Conservation (phyloP, 176 grass and related monocot species). For the Pharus latifolius region DNA sequence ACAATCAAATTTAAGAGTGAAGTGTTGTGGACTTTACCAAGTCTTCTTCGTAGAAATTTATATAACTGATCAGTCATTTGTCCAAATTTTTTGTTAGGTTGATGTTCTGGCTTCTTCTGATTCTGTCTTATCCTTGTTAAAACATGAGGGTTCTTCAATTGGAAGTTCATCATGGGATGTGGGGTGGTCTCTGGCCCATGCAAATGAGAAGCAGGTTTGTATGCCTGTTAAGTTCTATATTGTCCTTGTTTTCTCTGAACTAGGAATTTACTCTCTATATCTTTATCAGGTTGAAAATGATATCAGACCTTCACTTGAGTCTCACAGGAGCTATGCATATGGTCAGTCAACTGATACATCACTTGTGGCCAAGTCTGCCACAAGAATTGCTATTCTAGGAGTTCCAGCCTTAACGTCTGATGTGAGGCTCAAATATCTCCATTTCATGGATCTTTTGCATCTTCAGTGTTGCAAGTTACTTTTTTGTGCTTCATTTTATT, state of each 20-base stretch:
- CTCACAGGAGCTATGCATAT: conserved; percentile 26
- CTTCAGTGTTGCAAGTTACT: conserved; percentile 8
- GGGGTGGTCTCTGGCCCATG: conserved; percentile 56
- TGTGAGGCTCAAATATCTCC: conserved; percentile 27
- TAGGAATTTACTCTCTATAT: not conserved
- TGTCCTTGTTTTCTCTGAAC: not conserved
- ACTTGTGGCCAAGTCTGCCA: conserved; percentile 43
- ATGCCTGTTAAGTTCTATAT: conserved; percentile 1
- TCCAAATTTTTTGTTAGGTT: conserved; percentile 37
- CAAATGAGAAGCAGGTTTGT: conserved; percentile 55
- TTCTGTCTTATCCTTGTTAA: conserved; percentile 62
- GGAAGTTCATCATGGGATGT: conserved; percentile 68
- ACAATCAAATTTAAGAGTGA: not conserved
- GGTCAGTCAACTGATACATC: conserved; percentile 27
- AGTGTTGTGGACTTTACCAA: not conserved
- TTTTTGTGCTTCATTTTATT: not conserved
- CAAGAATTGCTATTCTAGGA: conserved; percentile 88
- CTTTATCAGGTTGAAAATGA: conserved; percentile 48
- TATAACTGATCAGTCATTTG: not conserved
- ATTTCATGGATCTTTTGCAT: conserved; percentile 23
- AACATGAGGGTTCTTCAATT: conserved; percentile 27
- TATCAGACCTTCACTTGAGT: conserved; percentile 33
- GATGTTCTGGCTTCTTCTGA: conserved; percentile 63
- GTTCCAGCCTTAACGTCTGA: conserved; percentile 35
- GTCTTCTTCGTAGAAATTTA: not conserved